Percentiles rank a stretch among this genome's conserved stretches.
Evolutionary conservation across 371 early-diverging fungal genomes (phyloP).

Genomic region (Mucor indicus): DNA sequence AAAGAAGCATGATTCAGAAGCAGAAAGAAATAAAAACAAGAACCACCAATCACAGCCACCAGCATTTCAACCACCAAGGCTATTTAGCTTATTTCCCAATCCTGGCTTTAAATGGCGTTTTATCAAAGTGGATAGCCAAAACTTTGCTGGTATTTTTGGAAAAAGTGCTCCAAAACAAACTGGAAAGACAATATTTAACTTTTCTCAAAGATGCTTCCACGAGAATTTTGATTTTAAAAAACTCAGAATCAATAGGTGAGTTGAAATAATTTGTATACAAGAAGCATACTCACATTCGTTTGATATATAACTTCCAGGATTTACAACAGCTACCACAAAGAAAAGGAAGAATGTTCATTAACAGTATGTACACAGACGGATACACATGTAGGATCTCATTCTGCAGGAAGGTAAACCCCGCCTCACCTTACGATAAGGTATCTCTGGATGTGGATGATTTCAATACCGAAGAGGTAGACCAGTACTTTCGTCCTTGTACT

Average conservation of each 20-base stretch:
- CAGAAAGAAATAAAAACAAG: too few species aligned
- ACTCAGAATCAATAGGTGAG: background rate
- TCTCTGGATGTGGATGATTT: background rate
- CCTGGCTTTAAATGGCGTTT: background rate
- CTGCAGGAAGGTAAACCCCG: background rate
- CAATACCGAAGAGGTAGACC: background rate
- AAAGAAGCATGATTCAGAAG: too few species aligned
- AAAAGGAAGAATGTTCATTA: constrained; percentile 1
- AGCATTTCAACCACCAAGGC: background rate
- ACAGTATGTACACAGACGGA: background rate
- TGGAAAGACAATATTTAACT: background rate
- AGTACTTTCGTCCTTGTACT: background rate
- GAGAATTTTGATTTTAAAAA: background rate
- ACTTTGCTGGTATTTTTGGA: background rate
- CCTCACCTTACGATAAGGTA: background rate
- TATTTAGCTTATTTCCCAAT: background rate
- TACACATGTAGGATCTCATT: constrained; percentile 1
- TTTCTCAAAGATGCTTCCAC: background rate
- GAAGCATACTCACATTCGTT: background rate
- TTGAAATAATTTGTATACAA: background rate
- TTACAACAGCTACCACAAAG: too few species aligned
- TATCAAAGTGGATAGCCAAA: background rate
- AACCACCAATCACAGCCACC: too few species aligned
- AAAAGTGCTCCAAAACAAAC: background rate
- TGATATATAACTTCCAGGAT: too few species aligned